phyloP scores from a whole-genome alignment of 345 rosid genomes.

The Lagerstroemia speciosa region DNA sequence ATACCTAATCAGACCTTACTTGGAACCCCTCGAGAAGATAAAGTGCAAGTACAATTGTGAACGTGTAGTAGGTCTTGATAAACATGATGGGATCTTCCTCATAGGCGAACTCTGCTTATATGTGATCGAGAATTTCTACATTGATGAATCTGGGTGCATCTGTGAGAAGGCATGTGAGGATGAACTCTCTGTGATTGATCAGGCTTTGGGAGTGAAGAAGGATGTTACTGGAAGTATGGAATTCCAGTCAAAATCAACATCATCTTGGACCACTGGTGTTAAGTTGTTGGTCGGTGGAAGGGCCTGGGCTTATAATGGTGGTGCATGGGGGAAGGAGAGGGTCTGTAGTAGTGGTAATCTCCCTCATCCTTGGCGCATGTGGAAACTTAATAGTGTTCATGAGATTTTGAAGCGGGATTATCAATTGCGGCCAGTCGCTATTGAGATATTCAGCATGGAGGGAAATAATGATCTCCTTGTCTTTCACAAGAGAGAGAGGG shows the following conservation, averaged over 20 bases:
- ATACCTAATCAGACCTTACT: constrained; percentile 89
- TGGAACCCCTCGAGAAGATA: constrained; percentile 92
- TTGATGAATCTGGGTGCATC: constrained; percentile 71
- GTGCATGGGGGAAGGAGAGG: constrained; percentile 99
- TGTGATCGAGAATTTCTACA: constrained; percentile 87
- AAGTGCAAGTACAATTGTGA: constrained; percentile 91
- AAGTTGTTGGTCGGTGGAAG: constrained; percentile 77
- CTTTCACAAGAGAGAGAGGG: constrained; percentile 97
- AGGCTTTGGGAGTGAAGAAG: constrained; percentile 97
- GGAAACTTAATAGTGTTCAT: constrained; percentile 93
- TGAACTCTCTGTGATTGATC: constrained; percentile 97
- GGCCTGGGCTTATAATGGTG: constrained; percentile 99
- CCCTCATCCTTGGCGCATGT: constrained; percentile 95
- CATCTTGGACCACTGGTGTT: constrained; percentile 54
- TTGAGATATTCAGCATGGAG: constrained; percentile 99
- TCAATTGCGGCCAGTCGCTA: constrained; percentile 97
- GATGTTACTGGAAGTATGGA: constrained; percentile 61
- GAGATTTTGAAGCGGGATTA: constrained; percentile 97
- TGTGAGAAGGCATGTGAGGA: constrained; percentile 96
- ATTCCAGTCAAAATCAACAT: constrained; percentile 82
- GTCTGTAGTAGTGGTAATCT: constrained; percentile 60
- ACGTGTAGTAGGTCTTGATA: constrained; percentile 94
- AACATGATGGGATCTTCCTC: constrained; percentile 94
- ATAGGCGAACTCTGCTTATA: constrained; percentile 87
- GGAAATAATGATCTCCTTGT: constrained; percentile 96